These are phyloP conservation scores for Melampsora larici-populina DNA, from an alignment of 1,284 basidiomycete genomes.

Conservation along the genomic window DNA sequence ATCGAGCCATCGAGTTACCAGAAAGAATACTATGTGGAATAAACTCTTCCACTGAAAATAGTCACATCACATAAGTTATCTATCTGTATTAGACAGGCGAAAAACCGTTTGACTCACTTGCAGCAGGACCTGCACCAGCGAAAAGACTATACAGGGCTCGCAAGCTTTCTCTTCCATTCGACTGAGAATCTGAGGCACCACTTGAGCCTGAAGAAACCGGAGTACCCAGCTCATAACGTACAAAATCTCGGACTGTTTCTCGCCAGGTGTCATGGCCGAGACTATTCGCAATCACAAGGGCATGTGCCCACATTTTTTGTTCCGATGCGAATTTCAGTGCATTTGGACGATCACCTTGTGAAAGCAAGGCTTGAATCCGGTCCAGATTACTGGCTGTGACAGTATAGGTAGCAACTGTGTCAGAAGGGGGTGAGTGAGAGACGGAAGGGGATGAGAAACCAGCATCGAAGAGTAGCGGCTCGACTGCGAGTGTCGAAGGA, in stretches of 20 bases:
- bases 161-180: conserved; percentile 67
- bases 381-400: conserved; percentile 45
- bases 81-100: conserved; percentile 50
- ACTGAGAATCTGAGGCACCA: conserved; percentile 41
- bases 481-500: not conserved
- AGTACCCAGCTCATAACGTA: conserved; percentile 70
- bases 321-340: conserved; percentile 86
- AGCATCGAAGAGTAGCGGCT: not conserved
- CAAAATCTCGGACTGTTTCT: conserved; percentile 80
- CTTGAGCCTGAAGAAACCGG: conserved; percentile 21
- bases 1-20: not conserved
- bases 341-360: conserved; percentile 72
- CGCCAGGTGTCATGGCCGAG: conserved; percentile 92
- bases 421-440: not conserved
- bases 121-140: conserved; percentile 72
- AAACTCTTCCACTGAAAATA: conserved; percentile 67
- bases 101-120: conserved; percentile 60
- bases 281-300: conserved; percentile 87
- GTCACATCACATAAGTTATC: not conserved
- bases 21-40: conserved; percentile 58
- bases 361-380: conserved; percentile 49
- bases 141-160: conserved; percentile 80
- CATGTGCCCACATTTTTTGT: conserved; percentile 89
- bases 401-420: conserved; percentile 33
- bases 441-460: not conserved